Conservation (phyloP, 2,329 filamentous ascomycete genomes). For the Fusarium neocosmosporiellum region DNA sequence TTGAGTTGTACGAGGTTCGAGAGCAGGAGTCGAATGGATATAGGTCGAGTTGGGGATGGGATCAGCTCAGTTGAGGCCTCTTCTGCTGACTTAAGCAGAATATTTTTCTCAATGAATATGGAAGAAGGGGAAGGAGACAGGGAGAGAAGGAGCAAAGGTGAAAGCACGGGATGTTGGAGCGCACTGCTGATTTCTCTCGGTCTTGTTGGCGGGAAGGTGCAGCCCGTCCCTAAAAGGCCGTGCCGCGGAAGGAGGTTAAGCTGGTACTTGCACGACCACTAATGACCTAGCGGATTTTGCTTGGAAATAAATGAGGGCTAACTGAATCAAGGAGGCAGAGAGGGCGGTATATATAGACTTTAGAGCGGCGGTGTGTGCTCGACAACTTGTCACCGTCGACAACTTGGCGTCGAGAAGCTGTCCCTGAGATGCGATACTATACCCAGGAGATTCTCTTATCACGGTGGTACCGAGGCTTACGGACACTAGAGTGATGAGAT, state of each 20-base stretch:
- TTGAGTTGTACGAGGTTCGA: neutral
- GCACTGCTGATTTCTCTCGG: neutral
- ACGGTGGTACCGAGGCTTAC: neutral
- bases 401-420: neutral
- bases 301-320: neutral
- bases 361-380: neutral
- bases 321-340: neutral
- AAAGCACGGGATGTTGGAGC: neutral
- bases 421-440: neutral
- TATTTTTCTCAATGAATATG: neutral
- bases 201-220: conserved; percentile 10
- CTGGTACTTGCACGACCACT: neutral
- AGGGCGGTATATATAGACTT: neutral
- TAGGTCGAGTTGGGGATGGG: neutral
- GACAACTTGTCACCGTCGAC: neutral
- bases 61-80: neutral
- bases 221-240: neutral
- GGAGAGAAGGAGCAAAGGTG: neutral
- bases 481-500: neutral
- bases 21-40: neutral
- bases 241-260: neutral
- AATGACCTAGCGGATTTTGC: neutral
- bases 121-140: neutral
- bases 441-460: neutral
- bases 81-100: neutral